Percentiles rank a stretch among this genome's conserved stretches.
These are phyloP conservation scores for Metschnikowia kunwiensis DNA, from an alignment of 805 yeast genomes.

Conservation along the genomic window DNA sequence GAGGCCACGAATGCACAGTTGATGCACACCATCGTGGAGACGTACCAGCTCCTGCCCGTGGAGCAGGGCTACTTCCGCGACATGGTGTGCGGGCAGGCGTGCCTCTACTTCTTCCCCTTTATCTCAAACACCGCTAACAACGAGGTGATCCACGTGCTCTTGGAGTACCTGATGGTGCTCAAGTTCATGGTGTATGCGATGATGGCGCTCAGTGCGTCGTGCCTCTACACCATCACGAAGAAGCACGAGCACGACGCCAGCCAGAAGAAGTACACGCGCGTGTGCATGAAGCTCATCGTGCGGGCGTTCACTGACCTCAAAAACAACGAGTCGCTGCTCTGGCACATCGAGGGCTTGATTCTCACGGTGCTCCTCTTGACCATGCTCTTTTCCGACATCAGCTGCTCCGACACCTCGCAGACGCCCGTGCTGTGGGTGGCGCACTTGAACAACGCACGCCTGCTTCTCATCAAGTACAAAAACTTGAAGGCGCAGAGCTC, in stretches of 20 bases:
- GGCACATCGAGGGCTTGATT: slow-evolving; percentile 26
- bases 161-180: slow-evolving; percentile 19
- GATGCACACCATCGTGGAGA: slow-evolving; percentile 12
- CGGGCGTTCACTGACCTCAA: slow-evolving; percentile 19
- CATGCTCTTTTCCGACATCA: slow-evolving; percentile 23
- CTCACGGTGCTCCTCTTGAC: slow-evolving; percentile 27
- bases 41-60: slow-evolving; percentile 13
- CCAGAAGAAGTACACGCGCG: slow-evolving; percentile 18
- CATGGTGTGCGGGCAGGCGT: slow-evolving; percentile 11
- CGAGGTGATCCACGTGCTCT: slow-evolving; percentile 19
- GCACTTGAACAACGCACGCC: slow-evolving; percentile 28
- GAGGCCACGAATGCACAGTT: slow-evolving; percentile 12
- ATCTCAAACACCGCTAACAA: slow-evolving; percentile 13
- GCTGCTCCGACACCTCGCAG: slow-evolving; percentile 13
- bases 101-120: slow-evolving; percentile 18
- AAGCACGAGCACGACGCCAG: slow-evolving; percentile 14
- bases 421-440: slow-evolving; percentile 23
- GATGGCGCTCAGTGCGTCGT: slow-evolving; percentile 19
- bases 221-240: slow-evolving; percentile 13
- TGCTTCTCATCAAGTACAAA: slow-evolving; percentile 23
- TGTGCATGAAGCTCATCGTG: slow-evolving; percentile 20
- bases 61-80: slow-evolving; percentile 16
- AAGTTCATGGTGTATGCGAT: slow-evolving; percentile 20
- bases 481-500: slow-evolving; percentile 14
- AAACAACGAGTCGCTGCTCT: slow-evolving; percentile 16